phyloP scores from a whole-genome alignment of 2,329 filamentous ascomycete genomes.

The Xylaria arbuscula region DNA sequence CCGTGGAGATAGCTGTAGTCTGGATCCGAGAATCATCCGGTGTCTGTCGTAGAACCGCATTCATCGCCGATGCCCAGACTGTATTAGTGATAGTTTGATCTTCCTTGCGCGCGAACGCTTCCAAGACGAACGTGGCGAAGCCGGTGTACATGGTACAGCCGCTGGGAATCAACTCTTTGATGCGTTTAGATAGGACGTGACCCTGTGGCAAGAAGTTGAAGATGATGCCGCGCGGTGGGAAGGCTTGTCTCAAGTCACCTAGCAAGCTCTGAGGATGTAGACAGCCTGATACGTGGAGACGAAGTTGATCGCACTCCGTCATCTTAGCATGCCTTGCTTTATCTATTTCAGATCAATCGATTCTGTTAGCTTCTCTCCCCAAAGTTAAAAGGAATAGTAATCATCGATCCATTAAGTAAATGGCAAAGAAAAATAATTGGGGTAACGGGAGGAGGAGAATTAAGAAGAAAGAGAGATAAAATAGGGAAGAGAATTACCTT shows the following conservation, averaged over 20 bases:
- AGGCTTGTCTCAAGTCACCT: slow-evolving; percentile 48
- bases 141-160: slow-evolving; percentile 46
- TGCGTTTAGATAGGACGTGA: slow-evolving; percentile 44
- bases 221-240: slow-evolving; percentile 44
- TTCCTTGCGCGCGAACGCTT: slow-evolving; percentile 36
- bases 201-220: slow-evolving; percentile 50
- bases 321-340: slow-evolving; percentile 42
- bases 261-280: slow-evolving; percentile 47
- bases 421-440: not conserved
- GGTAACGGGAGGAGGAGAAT: no score
- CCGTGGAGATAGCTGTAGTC: slow-evolving; percentile 21
- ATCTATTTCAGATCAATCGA: not conserved
- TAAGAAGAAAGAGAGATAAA: not conserved
- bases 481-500: slow-evolving; percentile 18
- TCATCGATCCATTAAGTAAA: slow-evolving; percentile 20
- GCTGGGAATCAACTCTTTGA: slow-evolving; percentile 44
- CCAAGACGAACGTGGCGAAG: slow-evolving; percentile 15
- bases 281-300: slow-evolving; percentile 23
- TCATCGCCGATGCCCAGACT: slow-evolving; percentile 43
- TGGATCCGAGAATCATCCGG: not conserved
- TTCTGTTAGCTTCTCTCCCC: slow-evolving; percentile 5
- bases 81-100: slow-evolving; percentile 24
- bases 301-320: not conserved
- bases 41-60: slow-evolving; percentile 28
- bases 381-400: not conserved